These are phyloP conservation scores for Boeremia lycopersici DNA, from an alignment of 2,329 filamentous ascomycete genomes.

Conservation along the genomic window DNA sequence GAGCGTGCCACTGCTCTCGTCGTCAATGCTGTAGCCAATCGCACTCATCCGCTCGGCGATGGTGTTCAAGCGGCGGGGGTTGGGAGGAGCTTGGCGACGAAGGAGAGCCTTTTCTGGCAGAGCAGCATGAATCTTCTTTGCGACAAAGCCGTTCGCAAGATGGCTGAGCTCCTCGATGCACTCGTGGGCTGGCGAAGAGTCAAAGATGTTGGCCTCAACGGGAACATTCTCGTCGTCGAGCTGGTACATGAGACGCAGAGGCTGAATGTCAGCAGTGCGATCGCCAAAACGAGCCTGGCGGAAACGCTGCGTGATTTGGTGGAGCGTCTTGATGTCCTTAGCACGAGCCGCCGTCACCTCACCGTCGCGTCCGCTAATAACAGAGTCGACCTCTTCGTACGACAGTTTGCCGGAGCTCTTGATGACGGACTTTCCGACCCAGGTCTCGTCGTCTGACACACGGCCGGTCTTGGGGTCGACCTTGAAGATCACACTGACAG, in stretches of 20 bases:
- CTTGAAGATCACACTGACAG: slow-evolving; percentile 91
- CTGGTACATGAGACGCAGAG: slow-evolving; percentile 88
- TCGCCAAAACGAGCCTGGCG: slow-evolving; percentile 84
- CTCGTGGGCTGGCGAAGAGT: slow-evolving; percentile 86
- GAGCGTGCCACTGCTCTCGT: slow-evolving; percentile 83
- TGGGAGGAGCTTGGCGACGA: slow-evolving; percentile 83
- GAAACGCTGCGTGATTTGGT: slow-evolving; percentile 85
- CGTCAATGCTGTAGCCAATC: slow-evolving; percentile 88
- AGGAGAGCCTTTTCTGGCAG: slow-evolving; percentile 92
- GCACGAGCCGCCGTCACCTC: slow-evolving; percentile 69
- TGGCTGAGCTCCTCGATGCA: slow-evolving; percentile 94
- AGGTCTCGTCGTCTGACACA: slow-evolving; percentile 83
- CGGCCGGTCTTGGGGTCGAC: slow-evolving; percentile 81
- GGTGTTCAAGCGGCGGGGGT: slow-evolving; percentile 83
- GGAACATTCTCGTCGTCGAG: slow-evolving; percentile 98
- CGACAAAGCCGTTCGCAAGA: slow-evolving; percentile 89
- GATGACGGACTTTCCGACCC: slow-evolving; percentile 92
- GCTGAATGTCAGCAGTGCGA: slow-evolving; percentile 77
- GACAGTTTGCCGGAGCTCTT: slow-evolving; percentile 87
- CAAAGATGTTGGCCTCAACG: slow-evolving; percentile 94
- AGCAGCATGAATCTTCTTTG: slow-evolving; percentile 77
- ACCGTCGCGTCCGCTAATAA: slow-evolving; percentile 72
- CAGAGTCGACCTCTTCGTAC: slow-evolving; percentile 83
- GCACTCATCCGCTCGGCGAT: slow-evolving; percentile 93
- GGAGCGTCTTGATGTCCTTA: slow-evolving; percentile 81